These are phyloP conservation scores for Penicillium flavigenum DNA, from an alignment of 495 filamentous ascomycete species.

Conservation along the genomic window DNA sequence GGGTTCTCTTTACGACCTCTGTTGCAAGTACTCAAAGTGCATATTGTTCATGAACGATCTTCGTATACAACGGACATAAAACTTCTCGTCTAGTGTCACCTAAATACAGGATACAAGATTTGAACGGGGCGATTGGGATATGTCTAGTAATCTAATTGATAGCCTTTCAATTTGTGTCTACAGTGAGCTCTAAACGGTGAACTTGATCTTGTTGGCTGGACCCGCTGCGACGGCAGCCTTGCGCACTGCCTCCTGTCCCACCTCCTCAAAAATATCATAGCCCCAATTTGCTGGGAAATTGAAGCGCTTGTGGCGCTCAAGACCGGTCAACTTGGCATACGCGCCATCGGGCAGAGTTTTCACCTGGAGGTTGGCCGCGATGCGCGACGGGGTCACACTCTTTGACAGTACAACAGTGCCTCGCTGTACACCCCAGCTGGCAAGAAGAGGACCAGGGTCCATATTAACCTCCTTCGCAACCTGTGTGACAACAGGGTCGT, in stretches of 20 bases:
- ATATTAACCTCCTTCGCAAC: conserved; percentile 38
- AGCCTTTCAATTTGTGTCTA: neutral
- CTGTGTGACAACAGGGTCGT: conserved; percentile 35
- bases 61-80: neutral
- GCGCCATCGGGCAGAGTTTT: conserved; percentile 33
- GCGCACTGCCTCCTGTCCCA: conserved; percentile 25
- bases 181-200: conserved; percentile 21
- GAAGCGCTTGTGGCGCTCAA: conserved; percentile 40
- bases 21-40: neutral
- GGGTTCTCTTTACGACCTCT: neutral
- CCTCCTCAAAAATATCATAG: conserved; percentile 41
- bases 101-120: no score
- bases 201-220: conserved; percentile 25
- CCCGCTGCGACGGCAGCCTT: conserved; percentile 24
- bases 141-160: neutral
- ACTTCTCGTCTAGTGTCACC: neutral
- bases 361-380: conserved; percentile 40
- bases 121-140: no score
- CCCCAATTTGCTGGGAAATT: conserved; percentile 42
- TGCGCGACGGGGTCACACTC: conserved; percentile 47
- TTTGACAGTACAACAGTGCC: conserved; percentile 52
- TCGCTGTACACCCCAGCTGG: conserved; percentile 51
- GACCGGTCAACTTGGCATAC: conserved; percentile 30
- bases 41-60: neutral
- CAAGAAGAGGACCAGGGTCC: conserved; percentile 42